A percentile compares a stretch with the other conserved stretches of the same genome.
Evolutionary conservation across 306 rosid genomes (phyloP).

Genomic region (Vicia faba): DNA sequence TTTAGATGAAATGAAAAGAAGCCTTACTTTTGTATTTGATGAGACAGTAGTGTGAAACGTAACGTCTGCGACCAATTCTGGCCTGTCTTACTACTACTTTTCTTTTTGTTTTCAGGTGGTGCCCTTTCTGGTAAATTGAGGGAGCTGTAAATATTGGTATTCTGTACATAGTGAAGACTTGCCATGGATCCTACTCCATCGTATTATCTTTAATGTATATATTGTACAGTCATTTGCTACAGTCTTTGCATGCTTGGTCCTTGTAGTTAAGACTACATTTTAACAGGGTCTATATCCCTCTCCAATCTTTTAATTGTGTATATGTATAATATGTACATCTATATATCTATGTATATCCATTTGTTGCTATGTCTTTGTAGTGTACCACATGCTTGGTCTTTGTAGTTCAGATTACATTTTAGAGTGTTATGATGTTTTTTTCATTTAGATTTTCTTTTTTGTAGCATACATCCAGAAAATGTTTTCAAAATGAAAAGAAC

Average conservation of each 20-base stretch:
- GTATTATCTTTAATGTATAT: constrained; percentile 13
- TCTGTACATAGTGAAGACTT: constrained; percentile 43
- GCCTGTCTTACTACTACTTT: background rate
- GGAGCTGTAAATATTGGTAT: constrained; percentile 44
- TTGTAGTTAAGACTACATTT: constrained; percentile 6
- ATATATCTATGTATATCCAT: constrained; percentile 8
- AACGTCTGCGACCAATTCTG: background rate
- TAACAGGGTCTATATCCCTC: background rate
- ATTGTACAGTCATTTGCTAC: constrained; percentile 33
- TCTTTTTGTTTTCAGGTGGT: constrained; percentile 71
- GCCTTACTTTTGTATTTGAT: background rate
- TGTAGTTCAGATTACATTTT: background rate
- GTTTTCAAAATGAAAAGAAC: too few species aligned
- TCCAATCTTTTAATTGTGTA: background rate
- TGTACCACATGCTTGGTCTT: background rate
- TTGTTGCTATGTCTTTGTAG: background rate
- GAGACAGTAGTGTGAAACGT: background rate
- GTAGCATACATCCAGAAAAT: background rate
- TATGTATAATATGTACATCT: background rate
- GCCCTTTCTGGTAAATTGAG: constrained; percentile 83
- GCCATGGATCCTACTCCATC: constrained; percentile 10
- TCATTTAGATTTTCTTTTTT: background rate
- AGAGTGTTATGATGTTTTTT: background rate
- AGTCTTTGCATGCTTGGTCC: too few species aligned
- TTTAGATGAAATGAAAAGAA: constrained; percentile 14